Base-by-base conservation (phyloP, 2,329 filamentous ascomycete genomes). In the Fusarium sarcochroum region DNA sequence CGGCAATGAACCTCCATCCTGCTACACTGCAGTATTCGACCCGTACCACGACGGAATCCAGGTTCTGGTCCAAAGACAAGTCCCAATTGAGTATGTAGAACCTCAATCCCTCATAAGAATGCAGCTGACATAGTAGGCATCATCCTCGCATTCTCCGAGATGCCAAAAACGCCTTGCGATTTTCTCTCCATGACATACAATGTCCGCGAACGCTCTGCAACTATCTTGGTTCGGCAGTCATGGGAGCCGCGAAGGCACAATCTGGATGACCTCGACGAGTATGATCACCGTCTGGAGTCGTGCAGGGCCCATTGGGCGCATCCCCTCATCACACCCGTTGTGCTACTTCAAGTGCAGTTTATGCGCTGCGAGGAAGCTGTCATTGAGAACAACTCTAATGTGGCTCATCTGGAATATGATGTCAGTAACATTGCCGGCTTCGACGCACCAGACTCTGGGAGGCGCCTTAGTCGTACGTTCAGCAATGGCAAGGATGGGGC, bases 151-250 rank as follows among this genome's bases (percentile, higher is more conserved):
- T 84, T 84, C 66, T 82, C 82, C 5, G 77, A 77, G 21, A 79
- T 81, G 53, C 80, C 82, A 21, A 80, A 78, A 42, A 81, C 82
- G 0, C 82, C 82, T 0, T 84, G 81, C 46, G 82, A 84, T 69
- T 84, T 84, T 63, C 73, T 84, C 11, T 83, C 81, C 41, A 81
- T 84, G 80, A 80, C 80, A 6, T 83, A 84, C 70, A 76, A 79
- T 54, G 69, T 84, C 35, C 70, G 76, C 10, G 77, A 76, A 9
- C 78, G 78, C 20, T 78, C 76, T 4, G 75, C 82, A 4, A 83
- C 79, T 1, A 78, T 82, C 20, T 69, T 84, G 8, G 77, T 84
- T 37, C 77, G 82, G 6, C 81, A 83, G 47, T 83, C 81, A 0
- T 82, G 80, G 68, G 79, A 83, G 58, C 79, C 80, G 2, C 70